Conservation (phyloP, 192 early-diverging fungal species). For the Mycoemilia scoparia region DNA sequence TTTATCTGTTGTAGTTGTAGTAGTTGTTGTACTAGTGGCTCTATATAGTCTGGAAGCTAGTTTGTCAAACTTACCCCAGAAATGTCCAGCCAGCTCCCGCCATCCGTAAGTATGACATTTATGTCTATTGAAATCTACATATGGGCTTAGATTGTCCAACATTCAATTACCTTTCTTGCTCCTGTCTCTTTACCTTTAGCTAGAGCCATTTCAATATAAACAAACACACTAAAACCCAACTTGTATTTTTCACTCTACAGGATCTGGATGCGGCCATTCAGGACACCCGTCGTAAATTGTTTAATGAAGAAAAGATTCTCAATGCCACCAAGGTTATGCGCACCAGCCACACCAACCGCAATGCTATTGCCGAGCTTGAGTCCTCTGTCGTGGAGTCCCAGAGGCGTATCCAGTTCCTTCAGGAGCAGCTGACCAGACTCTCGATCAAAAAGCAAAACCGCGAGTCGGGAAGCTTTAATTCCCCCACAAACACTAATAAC, state of each 20-base stretch:
- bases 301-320: slow-evolving; percentile 52
- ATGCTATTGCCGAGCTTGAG: slow-evolving; percentile 59
- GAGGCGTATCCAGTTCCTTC: slow-evolving; percentile 48
- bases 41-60: no score
- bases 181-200: no score
- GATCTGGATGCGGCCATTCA: slow-evolving; percentile 45
- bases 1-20: no score
- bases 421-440: slow-evolving; percentile 42
- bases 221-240: no score
- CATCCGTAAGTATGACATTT: no score
- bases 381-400: slow-evolving; percentile 42
- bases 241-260: slow-evolving; percentile 4
- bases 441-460: slow-evolving; percentile 35
- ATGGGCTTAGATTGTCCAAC: no score
- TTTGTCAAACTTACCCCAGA: no score
- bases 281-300: slow-evolving; percentile 49
- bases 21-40: no score
- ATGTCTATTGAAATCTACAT: no score
- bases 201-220: no score
- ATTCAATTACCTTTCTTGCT: no score
- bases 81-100: no score
- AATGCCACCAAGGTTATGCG: slow-evolving; percentile 55
- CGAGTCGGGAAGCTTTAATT: slow-evolving; percentile 23
- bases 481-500: slow-evolving; percentile 3
- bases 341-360: slow-evolving; percentile 47